Evolutionary conservation across 176 grass and related monocot genomes (phyloP).

Genomic region (Themeda triandra): DNA sequence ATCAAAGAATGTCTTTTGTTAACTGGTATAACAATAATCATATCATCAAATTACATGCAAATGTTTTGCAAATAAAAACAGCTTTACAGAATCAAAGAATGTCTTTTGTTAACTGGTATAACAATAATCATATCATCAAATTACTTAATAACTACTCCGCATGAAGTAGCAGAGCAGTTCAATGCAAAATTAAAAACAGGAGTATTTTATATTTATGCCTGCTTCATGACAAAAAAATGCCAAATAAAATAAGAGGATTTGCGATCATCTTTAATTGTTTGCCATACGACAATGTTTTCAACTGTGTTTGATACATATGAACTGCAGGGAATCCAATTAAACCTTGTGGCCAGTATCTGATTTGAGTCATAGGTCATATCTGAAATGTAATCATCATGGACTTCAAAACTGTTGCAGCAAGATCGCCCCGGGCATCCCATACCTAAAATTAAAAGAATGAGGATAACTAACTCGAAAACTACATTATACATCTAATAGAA

Average conservation of each 20-base stretch:
- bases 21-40: background rate
- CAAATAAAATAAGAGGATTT: background rate
- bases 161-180: background rate
- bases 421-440: conserved; percentile 72
- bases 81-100: background rate
- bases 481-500: background rate
- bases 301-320: background rate
- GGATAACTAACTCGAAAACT: background rate
- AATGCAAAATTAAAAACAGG: background rate
- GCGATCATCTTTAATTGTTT: background rate
- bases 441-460: conserved; percentile 45
- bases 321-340: background rate
- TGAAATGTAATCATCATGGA: conserved; percentile 95
- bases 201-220: background rate
- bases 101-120: background rate
- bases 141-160: background rate
- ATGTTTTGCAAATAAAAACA: background rate
- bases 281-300: background rate
- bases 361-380: conserved; percentile 73
- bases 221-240: background rate
- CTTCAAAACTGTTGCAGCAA: conserved; percentile 87
- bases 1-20: background rate
- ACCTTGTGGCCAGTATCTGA: conserved; percentile 94
- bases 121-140: background rate
- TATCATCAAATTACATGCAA: background rate